These are phyloP conservation scores for Mycena kentingensis DNA, from an alignment of 768 basidiomycete genomes.

Conservation along the genomic window DNA sequence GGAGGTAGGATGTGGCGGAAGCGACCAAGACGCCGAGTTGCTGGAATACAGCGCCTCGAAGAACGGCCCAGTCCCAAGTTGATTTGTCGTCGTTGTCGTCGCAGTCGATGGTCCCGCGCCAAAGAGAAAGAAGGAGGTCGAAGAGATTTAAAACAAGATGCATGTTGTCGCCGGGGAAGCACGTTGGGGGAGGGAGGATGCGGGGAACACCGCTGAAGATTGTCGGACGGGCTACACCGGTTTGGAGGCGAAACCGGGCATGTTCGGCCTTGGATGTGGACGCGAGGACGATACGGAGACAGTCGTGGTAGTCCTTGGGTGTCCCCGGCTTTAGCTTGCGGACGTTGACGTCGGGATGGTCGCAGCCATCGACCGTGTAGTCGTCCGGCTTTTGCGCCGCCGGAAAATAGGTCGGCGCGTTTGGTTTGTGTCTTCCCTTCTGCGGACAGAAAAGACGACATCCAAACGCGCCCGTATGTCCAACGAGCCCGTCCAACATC, in stretches of 20 bases:
- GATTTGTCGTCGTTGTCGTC: constrained; percentile 23
- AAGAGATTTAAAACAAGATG: constrained; percentile 32
- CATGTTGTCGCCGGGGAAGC: constrained; percentile 35
- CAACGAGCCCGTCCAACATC: neutral
- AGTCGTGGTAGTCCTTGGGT: constrained; percentile 25
- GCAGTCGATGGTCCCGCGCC: constrained; percentile 29
- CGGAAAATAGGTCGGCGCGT: constrained; percentile 35
- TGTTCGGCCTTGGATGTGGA: constrained; percentile 36
- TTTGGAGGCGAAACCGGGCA: constrained; percentile 25
- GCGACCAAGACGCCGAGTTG: constrained; percentile 21
- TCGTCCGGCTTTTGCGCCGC: constrained; percentile 30
- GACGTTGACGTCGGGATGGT: constrained; percentile 27
- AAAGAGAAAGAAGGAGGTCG: constrained; percentile 19
- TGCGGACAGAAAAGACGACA: constrained; percentile 38
- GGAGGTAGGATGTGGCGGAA: neutral
- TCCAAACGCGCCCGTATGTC: constrained; percentile 19
- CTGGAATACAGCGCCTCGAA: constrained; percentile 20
- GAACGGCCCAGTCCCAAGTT: constrained; percentile 35
- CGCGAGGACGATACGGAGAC: constrained; percentile 30
- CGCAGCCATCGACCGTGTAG: constrained; percentile 24
- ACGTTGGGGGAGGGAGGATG: constrained; percentile 28
- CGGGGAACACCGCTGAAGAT: no score
- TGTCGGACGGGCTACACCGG: no score
- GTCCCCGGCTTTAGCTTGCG: constrained; percentile 33
- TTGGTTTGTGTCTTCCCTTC: constrained; percentile 33